Evolutionary conservation across 2,329 filamentous ascomycete genomes (phyloP).

Genomic region (Coniochaeta sp.): DNA sequence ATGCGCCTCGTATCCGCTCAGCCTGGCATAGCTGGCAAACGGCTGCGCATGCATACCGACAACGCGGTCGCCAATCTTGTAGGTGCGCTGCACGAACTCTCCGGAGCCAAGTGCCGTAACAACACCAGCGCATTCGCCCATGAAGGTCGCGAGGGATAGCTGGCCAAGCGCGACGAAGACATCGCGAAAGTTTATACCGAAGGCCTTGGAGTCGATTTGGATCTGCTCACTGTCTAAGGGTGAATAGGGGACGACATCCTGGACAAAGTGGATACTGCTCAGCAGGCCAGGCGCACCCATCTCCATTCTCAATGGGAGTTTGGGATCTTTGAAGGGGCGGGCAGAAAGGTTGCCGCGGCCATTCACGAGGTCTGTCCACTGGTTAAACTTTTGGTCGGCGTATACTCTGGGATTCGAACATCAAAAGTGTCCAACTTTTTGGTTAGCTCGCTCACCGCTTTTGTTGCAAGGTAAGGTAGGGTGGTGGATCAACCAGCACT

Average conservation of each 20-base stretch:
- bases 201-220: constrained; percentile 19
- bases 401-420: background rate
- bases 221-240: background rate
- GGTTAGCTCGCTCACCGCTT: no score
- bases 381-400: background rate
- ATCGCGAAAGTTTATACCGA: constrained; percentile 30
- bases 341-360: background rate
- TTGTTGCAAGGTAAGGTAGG: no score
- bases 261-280: background rate
- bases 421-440: no score
- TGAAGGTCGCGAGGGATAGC: constrained; percentile 12
- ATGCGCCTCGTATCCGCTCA: constrained; percentile 12
- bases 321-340: background rate
- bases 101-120: constrained; percentile 10
- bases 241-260: background rate
- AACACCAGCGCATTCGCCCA: constrained; percentile 18
- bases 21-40: constrained; percentile 9
- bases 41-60: constrained; percentile 8
- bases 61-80: constrained; percentile 14
- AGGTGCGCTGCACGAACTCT: constrained; percentile 3
- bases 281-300: background rate
- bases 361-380: background rate
- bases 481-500: no score
- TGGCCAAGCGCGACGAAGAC: constrained; percentile 25
- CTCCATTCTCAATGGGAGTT: background rate